Evolutionary conservation across 2,329 filamentous ascomycete species (phyloP).

Genomic region (Beauveria medogensis): DNA sequence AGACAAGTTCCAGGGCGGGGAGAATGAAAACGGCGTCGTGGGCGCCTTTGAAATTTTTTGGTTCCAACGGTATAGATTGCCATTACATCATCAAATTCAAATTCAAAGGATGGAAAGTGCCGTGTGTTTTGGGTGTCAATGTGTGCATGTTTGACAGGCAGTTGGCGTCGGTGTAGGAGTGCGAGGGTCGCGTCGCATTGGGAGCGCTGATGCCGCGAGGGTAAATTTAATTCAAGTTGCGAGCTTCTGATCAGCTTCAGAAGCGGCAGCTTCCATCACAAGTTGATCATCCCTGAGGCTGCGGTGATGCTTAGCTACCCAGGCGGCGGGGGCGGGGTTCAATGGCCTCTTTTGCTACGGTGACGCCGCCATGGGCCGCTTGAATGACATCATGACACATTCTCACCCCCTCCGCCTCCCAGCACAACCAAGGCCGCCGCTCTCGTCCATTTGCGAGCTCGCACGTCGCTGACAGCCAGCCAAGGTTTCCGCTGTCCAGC

Average conservation of each 20-base stretch:
- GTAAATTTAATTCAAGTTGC: too few relatives aligned
- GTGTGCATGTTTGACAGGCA: too few relatives aligned
- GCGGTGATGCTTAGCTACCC: too few relatives aligned
- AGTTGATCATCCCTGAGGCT: too few relatives aligned
- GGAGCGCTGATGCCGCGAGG: too few relatives aligned
- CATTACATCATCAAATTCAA: neutral
- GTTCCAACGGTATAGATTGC: neutral
- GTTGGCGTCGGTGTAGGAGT: too few relatives aligned
- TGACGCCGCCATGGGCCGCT: neutral
- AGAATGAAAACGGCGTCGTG: neutral
- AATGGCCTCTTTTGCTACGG: neutral
- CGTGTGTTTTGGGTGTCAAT: neutral
- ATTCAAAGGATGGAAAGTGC: neutral
- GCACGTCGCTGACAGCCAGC: neutral
- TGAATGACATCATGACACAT: conserved; percentile 29
- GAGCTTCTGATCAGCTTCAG: neutral
- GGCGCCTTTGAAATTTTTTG: neutral
- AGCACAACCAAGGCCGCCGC: neutral
- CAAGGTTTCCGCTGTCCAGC: neutral
- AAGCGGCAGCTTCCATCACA: neutral
- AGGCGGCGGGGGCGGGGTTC: neutral
- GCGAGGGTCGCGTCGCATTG: too few relatives aligned
- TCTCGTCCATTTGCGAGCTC: neutral
- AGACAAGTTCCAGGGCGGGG: neutral
- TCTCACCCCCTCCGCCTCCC: conserved; percentile 17